These are phyloP conservation scores for Styphnolobium japonicum DNA, from an alignment of 306 rosid species.

Conservation along the genomic window DNA sequence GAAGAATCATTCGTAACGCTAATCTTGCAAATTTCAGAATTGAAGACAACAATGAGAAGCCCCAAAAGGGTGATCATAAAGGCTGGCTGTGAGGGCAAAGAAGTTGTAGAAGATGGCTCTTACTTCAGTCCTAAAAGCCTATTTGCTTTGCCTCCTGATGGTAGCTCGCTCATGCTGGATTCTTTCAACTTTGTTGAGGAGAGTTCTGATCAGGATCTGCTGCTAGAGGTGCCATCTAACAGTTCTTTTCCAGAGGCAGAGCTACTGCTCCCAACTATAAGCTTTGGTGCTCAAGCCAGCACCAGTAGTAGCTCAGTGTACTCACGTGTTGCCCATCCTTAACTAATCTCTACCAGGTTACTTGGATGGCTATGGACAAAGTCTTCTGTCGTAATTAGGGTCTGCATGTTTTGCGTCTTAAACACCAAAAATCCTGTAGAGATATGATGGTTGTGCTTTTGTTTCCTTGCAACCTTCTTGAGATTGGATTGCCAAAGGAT, in stretches of 20 bases:
- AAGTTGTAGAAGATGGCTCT: constrained; percentile 66
- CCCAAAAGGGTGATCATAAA: constrained; percentile 70
- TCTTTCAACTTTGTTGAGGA: constrained; percentile 54
- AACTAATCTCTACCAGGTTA: constrained; percentile 31
- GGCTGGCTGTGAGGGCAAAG: constrained; percentile 59
- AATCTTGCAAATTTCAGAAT: constrained; percentile 54
- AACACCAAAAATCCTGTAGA: constrained; percentile 45
- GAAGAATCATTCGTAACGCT: constrained; percentile 23
- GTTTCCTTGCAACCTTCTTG: constrained; percentile 37
- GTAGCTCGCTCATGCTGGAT: constrained; percentile 64
- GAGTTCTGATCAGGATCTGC: constrained; percentile 78
- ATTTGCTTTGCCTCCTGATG: constrained; percentile 65
- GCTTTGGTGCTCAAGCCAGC: constrained; percentile 68
- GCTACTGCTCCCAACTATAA: constrained; percentile 62
- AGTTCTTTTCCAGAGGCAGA: constrained; percentile 89
- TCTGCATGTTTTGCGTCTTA: constrained; percentile 44
- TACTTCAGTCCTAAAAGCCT: constrained; percentile 79
- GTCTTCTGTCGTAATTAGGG: constrained; percentile 39
- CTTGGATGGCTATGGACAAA: constrained; percentile 19
- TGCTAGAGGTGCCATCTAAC: constrained; percentile 80
- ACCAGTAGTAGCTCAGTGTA: constrained; percentile 67
- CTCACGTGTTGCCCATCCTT: constrained; percentile 53
- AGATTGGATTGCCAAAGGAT: constrained; percentile 53
- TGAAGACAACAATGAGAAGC: constrained; percentile 69
- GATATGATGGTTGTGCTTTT: constrained; percentile 60